A percentile compares a stretch with the other conserved stretches of the same genome.
Evolutionary conservation across 2,329 filamentous ascomycete genomes (phyloP).

Genomic region (Claviceps africana): DNA sequence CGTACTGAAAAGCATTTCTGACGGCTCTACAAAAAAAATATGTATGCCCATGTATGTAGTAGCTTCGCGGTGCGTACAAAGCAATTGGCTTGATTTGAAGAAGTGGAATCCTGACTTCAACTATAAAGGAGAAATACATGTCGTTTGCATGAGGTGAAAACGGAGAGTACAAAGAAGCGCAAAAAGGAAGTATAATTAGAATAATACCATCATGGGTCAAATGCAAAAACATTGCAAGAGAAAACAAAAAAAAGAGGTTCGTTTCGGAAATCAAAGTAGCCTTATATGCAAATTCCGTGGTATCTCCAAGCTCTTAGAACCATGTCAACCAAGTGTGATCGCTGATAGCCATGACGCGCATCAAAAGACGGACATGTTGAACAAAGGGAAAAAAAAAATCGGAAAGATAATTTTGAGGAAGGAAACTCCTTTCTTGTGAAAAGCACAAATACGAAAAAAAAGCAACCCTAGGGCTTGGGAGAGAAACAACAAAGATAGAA

Average conservation of each 20-base stretch:
- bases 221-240: not conserved
- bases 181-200: not conserved
- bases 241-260: slow-evolving; percentile 1
- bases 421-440: not conserved
- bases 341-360: slow-evolving; percentile 2
- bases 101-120: not conserved
- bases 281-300: slow-evolving; percentile 7
- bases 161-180: not conserved
- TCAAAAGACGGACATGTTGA: not conserved
- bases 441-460: not conserved
- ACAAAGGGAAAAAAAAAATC: not conserved
- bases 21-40: not conserved
- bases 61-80: not conserved
- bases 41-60: not conserved
- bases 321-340: slow-evolving; percentile 5
- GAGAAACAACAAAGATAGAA: slow-evolving; percentile 1
- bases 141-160: not conserved
- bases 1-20: too few species aligned
- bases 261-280: not conserved
- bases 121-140: not conserved
- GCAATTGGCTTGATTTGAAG: not conserved
- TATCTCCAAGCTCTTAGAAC: slow-evolving; percentile 11
- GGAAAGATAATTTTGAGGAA: not conserved
- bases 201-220: not conserved
- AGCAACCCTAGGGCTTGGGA: not conserved